Evolutionary conservation across 768 basidiomycete species (phyloP).

Genomic region (Scleroderma bovista): DNA sequence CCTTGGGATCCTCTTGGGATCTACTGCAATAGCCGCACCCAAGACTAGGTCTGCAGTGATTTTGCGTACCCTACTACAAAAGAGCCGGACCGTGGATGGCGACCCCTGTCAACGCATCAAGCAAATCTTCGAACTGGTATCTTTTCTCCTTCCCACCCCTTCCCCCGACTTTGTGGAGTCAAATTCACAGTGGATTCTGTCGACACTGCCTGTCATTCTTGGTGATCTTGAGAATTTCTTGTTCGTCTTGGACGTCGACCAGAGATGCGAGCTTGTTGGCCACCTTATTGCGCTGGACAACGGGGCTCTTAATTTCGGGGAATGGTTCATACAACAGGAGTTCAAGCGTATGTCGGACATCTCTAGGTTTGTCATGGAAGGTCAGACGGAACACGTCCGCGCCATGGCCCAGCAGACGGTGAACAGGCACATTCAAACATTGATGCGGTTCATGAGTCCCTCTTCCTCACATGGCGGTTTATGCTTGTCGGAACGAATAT

Average conservation of each 20-base stretch:
- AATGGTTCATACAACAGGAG: constrained; percentile 68
- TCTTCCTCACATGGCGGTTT: constrained; percentile 37
- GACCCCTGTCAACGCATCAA: constrained; percentile 56
- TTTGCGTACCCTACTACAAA: constrained; percentile 51
- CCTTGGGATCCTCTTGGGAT: constrained; percentile 33
- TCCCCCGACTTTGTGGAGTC: constrained; percentile 21
- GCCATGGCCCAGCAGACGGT: constrained; percentile 44
- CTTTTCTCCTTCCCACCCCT: constrained; percentile 46
- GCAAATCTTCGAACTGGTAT: constrained; percentile 53
- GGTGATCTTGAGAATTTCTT: constrained; percentile 52
- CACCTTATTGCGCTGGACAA: constrained; percentile 54
- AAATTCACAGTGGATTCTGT: constrained; percentile 43
- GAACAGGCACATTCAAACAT: constrained; percentile 43
- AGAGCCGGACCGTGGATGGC: constrained; percentile 32
- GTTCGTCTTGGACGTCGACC: constrained; percentile 49
- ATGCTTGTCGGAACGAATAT: constrained; percentile 39
- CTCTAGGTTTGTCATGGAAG: constrained; percentile 32
- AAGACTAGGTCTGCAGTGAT: constrained; percentile 45
- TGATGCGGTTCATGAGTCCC: constrained; percentile 39
- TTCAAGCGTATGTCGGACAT: constrained; percentile 43
- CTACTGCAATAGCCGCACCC: constrained; percentile 26
- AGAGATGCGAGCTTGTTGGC: constrained; percentile 46
- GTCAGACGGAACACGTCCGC: constrained; percentile 29
- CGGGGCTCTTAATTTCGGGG: constrained; percentile 33
- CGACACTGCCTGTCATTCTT: constrained; percentile 53